Base-by-base conservation (phyloP, 345 rosid species). In the Viola odorata region DNA sequence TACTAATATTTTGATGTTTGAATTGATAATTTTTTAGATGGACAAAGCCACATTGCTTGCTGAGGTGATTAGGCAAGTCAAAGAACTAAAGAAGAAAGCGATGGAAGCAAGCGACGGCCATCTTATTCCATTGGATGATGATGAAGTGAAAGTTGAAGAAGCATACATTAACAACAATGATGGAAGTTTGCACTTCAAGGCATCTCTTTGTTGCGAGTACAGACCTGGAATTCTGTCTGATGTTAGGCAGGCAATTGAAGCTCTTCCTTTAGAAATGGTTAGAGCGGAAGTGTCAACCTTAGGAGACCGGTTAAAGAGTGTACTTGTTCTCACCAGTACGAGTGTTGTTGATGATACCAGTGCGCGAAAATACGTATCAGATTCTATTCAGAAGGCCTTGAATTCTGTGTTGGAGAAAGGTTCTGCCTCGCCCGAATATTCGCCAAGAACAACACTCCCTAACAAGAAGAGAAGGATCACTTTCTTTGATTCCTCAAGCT, bases 21-120 rank as follows among this genome's bases (percentile, higher is more conserved):
- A 16, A 47, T 49, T 57, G 44, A 11, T 13, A 49, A 7, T 17
- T 8, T 51, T 37, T 8, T 51, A 82, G 87, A 75, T 82, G 84
- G 87, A 82, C 72, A 82, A 82, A 69, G 84, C 87, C 60, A 61
- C 81, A 1, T 54, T 82, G 59, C 78, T 82, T 53, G 69, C 77
- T 8, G 79, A 78, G 61, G 87, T 80, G 7, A 53, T 82, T 10
- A 57, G 7, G 11, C 74, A 67, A 41, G 58, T 80, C 47, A 75
- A 70, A 60, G 69, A 75, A 52, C 79, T 75, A 55, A 67, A 71
- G 63, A 59, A 60, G 73, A 71, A 58, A 51, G 79, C 79, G 1
- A 12, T 51, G 2, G 79, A 77, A 69, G 78, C 78, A 48, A 55
- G 71, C 57, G 16, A 67, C 65, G 77, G 74, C 11, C 58, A 75